phyloP scores from a whole-genome alignment of 2,329 filamentous ascomycete species.

The Xylaria sp. region DNA sequence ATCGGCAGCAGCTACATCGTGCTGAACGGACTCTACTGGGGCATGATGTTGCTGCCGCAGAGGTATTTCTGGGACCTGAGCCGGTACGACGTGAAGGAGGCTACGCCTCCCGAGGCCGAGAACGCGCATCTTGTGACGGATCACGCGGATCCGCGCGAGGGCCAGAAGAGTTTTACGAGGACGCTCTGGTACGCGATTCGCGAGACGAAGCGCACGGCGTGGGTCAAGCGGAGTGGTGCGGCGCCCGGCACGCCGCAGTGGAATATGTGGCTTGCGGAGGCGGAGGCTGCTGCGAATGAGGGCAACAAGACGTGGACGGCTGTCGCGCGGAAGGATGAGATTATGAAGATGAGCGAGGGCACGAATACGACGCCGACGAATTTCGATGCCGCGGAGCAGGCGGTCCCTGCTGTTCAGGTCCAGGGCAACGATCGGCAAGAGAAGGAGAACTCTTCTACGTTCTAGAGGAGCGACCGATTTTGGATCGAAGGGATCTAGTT shows the following conservation, averaged over 20 bases:
- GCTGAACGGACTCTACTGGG: constrained; percentile 57
- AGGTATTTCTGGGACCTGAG: constrained; percentile 53
- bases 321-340: constrained; percentile 44
- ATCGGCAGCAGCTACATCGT: constrained; percentile 54
- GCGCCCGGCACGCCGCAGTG: constrained; percentile 49
- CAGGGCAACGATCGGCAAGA: constrained; percentile 7
- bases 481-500: neutral
- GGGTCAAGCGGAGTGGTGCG: constrained; percentile 48
- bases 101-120: constrained; percentile 38
- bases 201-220: constrained; percentile 47
- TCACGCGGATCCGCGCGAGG: constrained; percentile 34
- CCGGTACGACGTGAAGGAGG: constrained; percentile 41
- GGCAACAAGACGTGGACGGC: constrained; percentile 40
- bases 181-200: constrained; percentile 56
- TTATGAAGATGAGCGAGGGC: constrained; percentile 37
- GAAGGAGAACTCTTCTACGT: neutral
- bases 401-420: constrained; percentile 18
- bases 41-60: constrained; percentile 45
- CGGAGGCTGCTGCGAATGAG: constrained; percentile 36
- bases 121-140: constrained; percentile 34
- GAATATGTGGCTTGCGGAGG: constrained; percentile 49
- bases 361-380: constrained; percentile 2
- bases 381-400: constrained; percentile 20
- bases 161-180: constrained; percentile 46
- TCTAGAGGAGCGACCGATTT: constrained; percentile 4